Evolutionary conservation across 441 rosid species (phyloP).

Genomic region (Populus hybrid): DNA sequence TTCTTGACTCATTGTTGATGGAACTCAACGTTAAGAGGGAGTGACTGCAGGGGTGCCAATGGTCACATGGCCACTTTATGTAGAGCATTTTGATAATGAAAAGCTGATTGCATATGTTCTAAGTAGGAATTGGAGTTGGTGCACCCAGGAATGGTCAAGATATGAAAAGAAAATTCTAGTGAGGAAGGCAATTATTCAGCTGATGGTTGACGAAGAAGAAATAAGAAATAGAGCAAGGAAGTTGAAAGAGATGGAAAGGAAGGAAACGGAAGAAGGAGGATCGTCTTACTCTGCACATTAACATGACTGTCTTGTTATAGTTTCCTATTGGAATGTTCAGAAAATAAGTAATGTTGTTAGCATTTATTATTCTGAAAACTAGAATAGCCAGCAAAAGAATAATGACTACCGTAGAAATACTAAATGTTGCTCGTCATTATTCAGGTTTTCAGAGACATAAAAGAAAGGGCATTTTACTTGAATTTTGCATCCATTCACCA

Average conservation of each 20-base stretch:
- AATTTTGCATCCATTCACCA: too few species aligned
- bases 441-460: too few species aligned
- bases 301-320: background rate
- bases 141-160: slow-evolving; percentile 14
- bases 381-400: too few species aligned
- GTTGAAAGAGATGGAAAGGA: slow-evolving; percentile 19
- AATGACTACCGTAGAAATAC: too few species aligned
- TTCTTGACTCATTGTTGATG: slow-evolving; percentile 16
- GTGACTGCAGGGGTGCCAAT: slow-evolving; percentile 17
- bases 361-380: too few species aligned
- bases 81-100: slow-evolving; percentile 15
- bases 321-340: too few species aligned
- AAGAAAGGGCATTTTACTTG: too few species aligned
- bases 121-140: slow-evolving; percentile 31
- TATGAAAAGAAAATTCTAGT: slow-evolving; percentile 8
- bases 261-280: slow-evolving; percentile 27
- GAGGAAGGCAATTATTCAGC: slow-evolving; percentile 19
- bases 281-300: slow-evolving; percentile 19
- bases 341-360: too few species aligned
- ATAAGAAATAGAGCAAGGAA: slow-evolving; percentile 25
- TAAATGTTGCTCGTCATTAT: too few species aligned
- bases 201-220: slow-evolving; percentile 33
- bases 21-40: slow-evolving; percentile 13
- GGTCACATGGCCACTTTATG: slow-evolving; percentile 15
- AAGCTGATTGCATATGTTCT: slow-evolving; percentile 6